Evolutionary conservation across 208 protist genomes (phyloP).

Genomic region (Angomonas ambiguus): DNA sequence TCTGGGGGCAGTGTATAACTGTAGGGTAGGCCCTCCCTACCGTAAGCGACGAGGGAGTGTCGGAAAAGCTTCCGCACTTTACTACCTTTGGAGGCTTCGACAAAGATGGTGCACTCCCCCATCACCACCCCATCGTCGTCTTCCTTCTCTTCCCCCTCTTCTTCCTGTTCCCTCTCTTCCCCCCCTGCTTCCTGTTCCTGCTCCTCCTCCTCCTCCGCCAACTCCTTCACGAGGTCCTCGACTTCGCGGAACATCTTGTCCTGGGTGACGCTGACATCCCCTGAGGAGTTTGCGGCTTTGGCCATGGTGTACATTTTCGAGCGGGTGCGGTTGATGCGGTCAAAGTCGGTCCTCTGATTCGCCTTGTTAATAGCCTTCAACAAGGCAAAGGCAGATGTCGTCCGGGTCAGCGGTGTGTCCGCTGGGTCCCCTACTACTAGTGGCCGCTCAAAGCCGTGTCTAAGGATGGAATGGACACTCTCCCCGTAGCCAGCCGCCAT

Average conservation of each 20-base stretch:
- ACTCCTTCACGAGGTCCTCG: neutral
- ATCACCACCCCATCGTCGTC: constrained; percentile 15
- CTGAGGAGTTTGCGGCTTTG: no score
- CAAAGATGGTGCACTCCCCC: constrained; percentile 42
- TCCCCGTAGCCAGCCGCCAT: constrained; percentile 60
- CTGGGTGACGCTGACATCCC: constrained; percentile 13
- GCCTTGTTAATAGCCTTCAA: constrained; percentile 53
- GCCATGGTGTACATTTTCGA: no score
- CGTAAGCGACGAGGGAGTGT: constrained; percentile 41
- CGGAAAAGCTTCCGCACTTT: constrained; percentile 63
- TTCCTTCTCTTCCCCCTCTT: constrained; percentile 16
- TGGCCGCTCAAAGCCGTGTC: constrained; percentile 55
- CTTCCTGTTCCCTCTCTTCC: neutral
- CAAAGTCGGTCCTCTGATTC: constrained; percentile 1
- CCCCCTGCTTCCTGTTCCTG: neutral
- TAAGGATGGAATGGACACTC: constrained; percentile 30
- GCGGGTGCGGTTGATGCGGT: neutral
- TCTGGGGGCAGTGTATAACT: constrained; percentile 73
- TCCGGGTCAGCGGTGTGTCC: constrained; percentile 38
- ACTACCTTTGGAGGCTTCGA: constrained; percentile 49
- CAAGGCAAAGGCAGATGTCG: constrained; percentile 50
- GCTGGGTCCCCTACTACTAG: constrained; percentile 29
- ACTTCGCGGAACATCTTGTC: no score
- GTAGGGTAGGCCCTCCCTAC: constrained; percentile 53
- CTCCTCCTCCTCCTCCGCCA: neutral